Evolutionary conservation across 2,329 filamentous ascomycete species (phyloP), one percentile per base, ranked within the genome.

Genomic region (Colletotrichum horii): DNA sequence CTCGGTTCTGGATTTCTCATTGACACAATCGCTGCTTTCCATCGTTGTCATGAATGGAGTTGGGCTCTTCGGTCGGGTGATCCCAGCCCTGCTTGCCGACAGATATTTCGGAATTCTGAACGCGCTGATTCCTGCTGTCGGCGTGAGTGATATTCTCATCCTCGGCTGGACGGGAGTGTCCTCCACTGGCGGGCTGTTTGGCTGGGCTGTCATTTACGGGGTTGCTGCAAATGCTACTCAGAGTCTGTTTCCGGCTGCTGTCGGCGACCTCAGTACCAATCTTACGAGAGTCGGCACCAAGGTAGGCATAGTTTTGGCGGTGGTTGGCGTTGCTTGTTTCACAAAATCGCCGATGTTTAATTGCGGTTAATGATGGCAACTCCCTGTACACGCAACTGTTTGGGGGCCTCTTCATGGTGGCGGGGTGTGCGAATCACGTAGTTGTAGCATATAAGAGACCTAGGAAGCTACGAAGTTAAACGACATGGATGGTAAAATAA

Each of bases 401-500:
- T 43, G 38, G 38, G 11, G 38, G 38, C n/a, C 38, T 43, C 19
- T 43, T 19, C 4, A 43, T 43, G 38, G 11, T 43, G 19, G 19
- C 5, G 38, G 38, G 38, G 4, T 43, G 38, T 43, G 38, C 4
- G 1, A 43, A 16, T 43, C n/a, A 48, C 43, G 43, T 48, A 1
- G 6, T 48, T 4, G 43, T 48, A 8, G 43, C 43, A 22, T 22
- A 2, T 14, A 48, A n/a, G 43, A 48, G 43, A 48, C 43, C n/a
- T 22, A 22, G 3, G 43, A 48, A 48, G 43, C 1, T 22, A 3
- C 22, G 43, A 22, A 48, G n/a, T 48, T 48, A 7, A n/a, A 11
- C 6, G 38, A n/a, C 38, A 0, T 3, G 11, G 38, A 0, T 3
- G 11, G 38, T 12, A 3, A n/a, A 30, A n/a, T 0, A 11, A 43